A percentile compares a stretch with the other conserved stretches of the same genome.
Evolutionary conservation across 768 basidiomycete species (phyloP).

Genomic region (Goffeauzyma gilvescens): DNA sequence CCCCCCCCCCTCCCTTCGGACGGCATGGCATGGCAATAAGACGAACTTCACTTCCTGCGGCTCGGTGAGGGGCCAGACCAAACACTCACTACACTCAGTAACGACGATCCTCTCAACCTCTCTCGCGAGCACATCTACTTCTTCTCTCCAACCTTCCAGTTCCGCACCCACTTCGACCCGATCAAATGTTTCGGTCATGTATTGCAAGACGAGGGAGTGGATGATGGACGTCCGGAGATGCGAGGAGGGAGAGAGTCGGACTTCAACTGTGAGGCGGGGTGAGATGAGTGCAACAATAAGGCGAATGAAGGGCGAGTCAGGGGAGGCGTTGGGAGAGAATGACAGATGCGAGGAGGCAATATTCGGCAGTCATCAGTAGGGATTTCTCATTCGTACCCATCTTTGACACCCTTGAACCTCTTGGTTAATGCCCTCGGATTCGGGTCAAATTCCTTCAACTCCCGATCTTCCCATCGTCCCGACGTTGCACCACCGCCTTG

Average conservation of each 20-base stretch:
- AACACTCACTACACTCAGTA: constrained; percentile 38
- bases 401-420: too few species aligned
- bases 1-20: too few species aligned
- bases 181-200: constrained; percentile 42
- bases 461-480: too few species aligned
- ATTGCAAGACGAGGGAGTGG: constrained; percentile 44
- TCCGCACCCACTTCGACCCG: constrained; percentile 51
- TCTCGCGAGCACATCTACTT: constrained; percentile 47
- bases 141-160: constrained; percentile 56
- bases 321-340: too few species aligned
- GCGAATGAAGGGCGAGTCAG: too few species aligned
- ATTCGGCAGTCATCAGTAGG: too few species aligned
- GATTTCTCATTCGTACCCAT: too few species aligned
- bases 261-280: constrained; percentile 46
- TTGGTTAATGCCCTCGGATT: too few species aligned
- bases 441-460: too few species aligned
- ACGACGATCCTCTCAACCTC: constrained; percentile 60
- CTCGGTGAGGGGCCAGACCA: not conserved
- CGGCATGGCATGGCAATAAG: not conserved
- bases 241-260: constrained; percentile 49
- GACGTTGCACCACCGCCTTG: too few species aligned
- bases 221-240: constrained; percentile 61
- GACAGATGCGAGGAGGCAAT: too few species aligned
- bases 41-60: not conserved
- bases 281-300: not conserved